Conservation (phyloP, 331 rosid genomes). For the Quercus tomentella region DNA sequence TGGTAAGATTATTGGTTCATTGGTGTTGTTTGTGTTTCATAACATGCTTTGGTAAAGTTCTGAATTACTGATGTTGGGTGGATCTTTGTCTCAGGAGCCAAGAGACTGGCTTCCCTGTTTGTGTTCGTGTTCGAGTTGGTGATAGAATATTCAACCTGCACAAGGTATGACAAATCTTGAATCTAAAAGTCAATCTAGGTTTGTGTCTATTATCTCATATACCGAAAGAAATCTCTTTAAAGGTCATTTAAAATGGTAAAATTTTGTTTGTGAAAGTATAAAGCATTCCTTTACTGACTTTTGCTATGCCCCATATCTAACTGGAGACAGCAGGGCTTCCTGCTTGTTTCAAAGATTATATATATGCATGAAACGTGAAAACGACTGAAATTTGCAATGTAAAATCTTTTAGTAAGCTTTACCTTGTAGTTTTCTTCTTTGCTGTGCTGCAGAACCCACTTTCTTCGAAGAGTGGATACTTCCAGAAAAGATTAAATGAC, state of each 20-base stretch:
- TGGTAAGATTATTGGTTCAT: conserved; percentile 40
- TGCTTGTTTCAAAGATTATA: background rate
- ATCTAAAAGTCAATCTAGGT: background rate
- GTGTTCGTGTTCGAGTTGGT: conserved; percentile 50
- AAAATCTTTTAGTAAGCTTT: background rate
- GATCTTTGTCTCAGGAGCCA: conserved; percentile 64
- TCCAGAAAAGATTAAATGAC: conserved; percentile 50
- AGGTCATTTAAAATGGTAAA: too few relatives aligned
- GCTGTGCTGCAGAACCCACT: conserved; percentile 58
- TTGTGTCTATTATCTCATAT: background rate
- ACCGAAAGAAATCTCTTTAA: too few relatives aligned
- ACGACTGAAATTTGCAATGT: background rate
- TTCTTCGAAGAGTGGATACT: conserved; percentile 78
- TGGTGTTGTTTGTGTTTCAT: background rate
- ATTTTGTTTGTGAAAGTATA: background rate
- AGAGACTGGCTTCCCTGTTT: conserved; percentile 82
- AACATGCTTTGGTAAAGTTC: conserved; percentile 1
- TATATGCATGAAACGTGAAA: background rate
- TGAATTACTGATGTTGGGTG: background rate
- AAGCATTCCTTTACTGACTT: background rate
- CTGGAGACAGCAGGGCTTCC: background rate
- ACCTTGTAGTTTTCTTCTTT: background rate
- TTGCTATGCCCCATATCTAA: background rate
- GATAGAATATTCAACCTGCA: conserved; percentile 65
- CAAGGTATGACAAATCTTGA: conserved; percentile 38